These are phyloP conservation scores for Jacaranda mimosifolia DNA, from an alignment of 257 asterid species.

Conservation along the genomic window DNA sequence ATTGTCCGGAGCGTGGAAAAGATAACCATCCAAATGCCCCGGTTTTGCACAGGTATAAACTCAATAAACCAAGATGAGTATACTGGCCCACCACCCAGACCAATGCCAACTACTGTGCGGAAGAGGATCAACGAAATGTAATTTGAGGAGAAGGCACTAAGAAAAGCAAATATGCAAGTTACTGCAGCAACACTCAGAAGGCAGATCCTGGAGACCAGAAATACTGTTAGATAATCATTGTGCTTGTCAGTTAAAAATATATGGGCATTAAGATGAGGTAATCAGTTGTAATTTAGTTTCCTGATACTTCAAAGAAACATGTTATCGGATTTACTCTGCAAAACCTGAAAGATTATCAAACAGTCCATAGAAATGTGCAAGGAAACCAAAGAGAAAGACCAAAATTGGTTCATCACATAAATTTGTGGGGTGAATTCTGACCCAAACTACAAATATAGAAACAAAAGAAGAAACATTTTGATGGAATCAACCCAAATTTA, in stretches of 20 bases:
- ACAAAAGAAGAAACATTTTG: background rate
- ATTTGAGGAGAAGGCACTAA: constrained; percentile 74
- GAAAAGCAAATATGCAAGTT: constrained; percentile 60
- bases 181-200: constrained; percentile 71
- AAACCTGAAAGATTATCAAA: background rate
- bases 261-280: constrained; percentile 11
- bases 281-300: background rate
- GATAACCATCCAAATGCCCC: constrained; percentile 85
- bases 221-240: constrained; percentile 19
- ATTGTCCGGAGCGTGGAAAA: constrained; percentile 74
- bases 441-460: constrained; percentile 13
- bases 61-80: constrained; percentile 88
- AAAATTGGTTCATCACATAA: background rate
- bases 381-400: background rate
- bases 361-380: background rate
- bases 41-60: constrained; percentile 71
- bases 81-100: constrained; percentile 86
- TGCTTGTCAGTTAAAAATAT: background rate
- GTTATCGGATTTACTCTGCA: background rate
- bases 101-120: constrained; percentile 76
- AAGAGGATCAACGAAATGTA: constrained; percentile 57
- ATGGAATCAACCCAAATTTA: background rate
- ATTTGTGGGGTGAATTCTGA: background rate
- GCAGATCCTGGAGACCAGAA: constrained; percentile 64
- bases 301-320: background rate